Conservation (phyloP, 2,329 filamentous ascomycete species). For the Cucurbitaria berberidis region DNA sequence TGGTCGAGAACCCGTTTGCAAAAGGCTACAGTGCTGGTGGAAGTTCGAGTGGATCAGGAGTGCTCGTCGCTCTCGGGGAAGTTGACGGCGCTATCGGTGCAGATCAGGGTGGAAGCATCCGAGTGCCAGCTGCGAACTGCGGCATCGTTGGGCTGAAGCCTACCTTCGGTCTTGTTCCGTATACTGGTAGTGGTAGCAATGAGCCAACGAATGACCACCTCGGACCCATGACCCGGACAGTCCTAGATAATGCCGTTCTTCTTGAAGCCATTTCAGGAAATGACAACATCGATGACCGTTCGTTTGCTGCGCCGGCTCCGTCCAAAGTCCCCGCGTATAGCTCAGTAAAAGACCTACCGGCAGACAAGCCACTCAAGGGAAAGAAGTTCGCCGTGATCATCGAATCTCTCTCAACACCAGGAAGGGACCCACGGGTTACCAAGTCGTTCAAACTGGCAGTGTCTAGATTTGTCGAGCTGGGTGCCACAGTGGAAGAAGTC, state of each 20-base stretch:
- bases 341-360: conserved; percentile 15
- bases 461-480: conserved; percentile 52
- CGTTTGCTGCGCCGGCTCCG: conserved; percentile 42
- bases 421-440: conserved; percentile 51
- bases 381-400: conserved; percentile 40
- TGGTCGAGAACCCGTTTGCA: conserved; percentile 55
- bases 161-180: conserved; percentile 60
- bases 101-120: conserved; percentile 58
- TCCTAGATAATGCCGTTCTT: conserved; percentile 53
- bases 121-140: conserved; percentile 51
- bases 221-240: conserved; percentile 54
- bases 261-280: conserved; percentile 56
- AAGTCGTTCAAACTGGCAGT: conserved; percentile 53
- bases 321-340: conserved; percentile 35
- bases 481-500: conserved; percentile 58
- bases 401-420: conserved; percentile 34
- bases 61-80: conserved; percentile 53
- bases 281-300: conserved; percentile 57
- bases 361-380: conserved; percentile 31
- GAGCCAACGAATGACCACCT: conserved; percentile 60
- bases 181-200: conserved; percentile 57
- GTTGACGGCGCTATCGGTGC: conserved; percentile 57
- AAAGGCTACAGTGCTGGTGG: conserved; percentile 58
- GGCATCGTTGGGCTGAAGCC: conserved; percentile 58
- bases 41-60: conserved; percentile 57